Conservation (phyloP, 2,329 filamentous ascomycete genomes). For the Chrysoporthe austroafricana region DNA sequence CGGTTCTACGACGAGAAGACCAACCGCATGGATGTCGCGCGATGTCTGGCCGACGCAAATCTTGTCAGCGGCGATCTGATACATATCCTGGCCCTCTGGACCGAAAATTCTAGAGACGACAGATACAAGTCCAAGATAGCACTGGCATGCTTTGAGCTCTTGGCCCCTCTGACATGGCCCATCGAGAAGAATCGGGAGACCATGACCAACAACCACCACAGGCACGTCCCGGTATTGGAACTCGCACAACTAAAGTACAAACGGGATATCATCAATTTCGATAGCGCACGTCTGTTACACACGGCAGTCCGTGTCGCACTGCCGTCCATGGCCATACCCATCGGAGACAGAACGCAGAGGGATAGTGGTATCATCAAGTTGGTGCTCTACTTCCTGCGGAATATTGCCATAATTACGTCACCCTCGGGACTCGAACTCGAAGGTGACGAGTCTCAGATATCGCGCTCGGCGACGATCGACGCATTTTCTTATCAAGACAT, state of each 20-base stretch:
- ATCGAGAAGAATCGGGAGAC: constrained; percentile 77
- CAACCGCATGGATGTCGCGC: constrained; percentile 91
- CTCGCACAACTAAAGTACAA: constrained; percentile 91
- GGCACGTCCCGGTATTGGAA: constrained; percentile 87
- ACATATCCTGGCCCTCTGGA: constrained; percentile 84
- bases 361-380: constrained; percentile 94
- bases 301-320: constrained; percentile 80
- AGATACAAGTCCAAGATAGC: constrained; percentile 79
- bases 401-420: constrained; percentile 82
- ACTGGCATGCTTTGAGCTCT: constrained; percentile 83
- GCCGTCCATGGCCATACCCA: constrained; percentile 80
- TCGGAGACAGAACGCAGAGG: constrained; percentile 73
- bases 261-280: constrained; percentile 81
- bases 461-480: constrained; percentile 84
- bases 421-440: constrained; percentile 74
- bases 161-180: constrained; percentile 94
- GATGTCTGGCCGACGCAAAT: constrained; percentile 90
- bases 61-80: constrained; percentile 88
- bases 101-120: constrained; percentile 71
- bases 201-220: constrained; percentile 91
- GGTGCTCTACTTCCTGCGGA: constrained; percentile 85
- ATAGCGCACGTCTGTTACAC: constrained; percentile 75
- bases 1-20: constrained; percentile 92
- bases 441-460: constrained; percentile 88
- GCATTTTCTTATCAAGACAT: constrained; percentile 91